Base-by-base conservation (phyloP, 78 protist genomes). In the Dictyostelium brefeldianum region DNA sequence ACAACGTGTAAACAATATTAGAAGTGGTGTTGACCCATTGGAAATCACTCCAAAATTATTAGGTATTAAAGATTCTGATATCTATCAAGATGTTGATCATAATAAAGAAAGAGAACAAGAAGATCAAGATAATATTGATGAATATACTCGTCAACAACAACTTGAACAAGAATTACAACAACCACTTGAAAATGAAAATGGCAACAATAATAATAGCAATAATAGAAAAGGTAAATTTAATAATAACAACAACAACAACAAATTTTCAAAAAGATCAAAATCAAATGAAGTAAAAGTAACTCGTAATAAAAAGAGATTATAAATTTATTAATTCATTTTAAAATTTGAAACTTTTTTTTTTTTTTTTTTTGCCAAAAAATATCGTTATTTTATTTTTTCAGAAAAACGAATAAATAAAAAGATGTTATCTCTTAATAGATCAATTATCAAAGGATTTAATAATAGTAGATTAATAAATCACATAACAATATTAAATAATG, bases 61-160 rank as follows among this genome's bases (percentile, higher is more conserved):
- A 47, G 83, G 83, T 78, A 78, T 78, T 5, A 78, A 78, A 22
- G 70, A 78, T 36, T 17, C 65, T 36, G 71, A 78, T 54, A 15
- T 54, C 59, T 78, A 78, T 36, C 54, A 54, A 14, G 83, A 78
- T n/a, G 78, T 43, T 25, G 54, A 36, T 36, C 43, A 36, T 36
- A 36, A 36, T 36, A 36, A 36, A 36, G 43, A 36, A 36, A 36
- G 43, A 36, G 43, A 36, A 36, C 43, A 36, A 36, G 36, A 62
- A 62, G 4, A 5, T 57, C 27, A 22, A 62, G 18, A 62, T 18
- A 2, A 62, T 8, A 14, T 25, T 11, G 41, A 62, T 22, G 36
- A 62, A 25, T 36, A 36, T 36, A 36, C 43, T 36, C 43, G 43
- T 36, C 14, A 25, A 25, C 20, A 62, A 8, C 17, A 25, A 11